Percentiles rank a stretch among this genome's conserved stretches.
These are phyloP conservation scores for Penium margaritaceum DNA, from an alignment of 139 green algal species.

Conservation along the genomic window DNA sequence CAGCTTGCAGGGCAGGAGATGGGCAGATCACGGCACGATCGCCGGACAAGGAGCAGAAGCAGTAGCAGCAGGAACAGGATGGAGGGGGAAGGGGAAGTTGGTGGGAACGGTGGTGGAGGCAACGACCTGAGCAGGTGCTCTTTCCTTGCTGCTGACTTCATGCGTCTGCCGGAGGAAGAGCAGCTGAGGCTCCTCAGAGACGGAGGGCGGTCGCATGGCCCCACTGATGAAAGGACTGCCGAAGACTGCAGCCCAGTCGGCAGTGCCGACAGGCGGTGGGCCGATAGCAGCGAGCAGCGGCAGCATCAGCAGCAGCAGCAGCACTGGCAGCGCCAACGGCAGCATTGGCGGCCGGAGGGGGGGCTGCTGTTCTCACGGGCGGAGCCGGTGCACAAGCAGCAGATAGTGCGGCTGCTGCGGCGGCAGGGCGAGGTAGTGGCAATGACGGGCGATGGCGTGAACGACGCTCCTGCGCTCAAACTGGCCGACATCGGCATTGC, in stretches of 20 bases:
- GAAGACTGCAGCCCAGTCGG: too few species aligned
- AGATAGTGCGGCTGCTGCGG: slow-evolving; percentile 79
- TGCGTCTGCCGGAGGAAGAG: slow-evolving; percentile 23
- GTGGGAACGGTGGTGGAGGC: not conserved
- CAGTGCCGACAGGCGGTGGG: not conserved
- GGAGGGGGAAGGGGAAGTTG: not conserved
- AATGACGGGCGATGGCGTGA: slow-evolving; percentile 98
- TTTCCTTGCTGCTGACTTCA: slow-evolving; percentile 38
- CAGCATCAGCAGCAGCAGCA: not conserved
- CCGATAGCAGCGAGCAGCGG: not conserved
- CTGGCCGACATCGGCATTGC: slow-evolving; percentile 95
- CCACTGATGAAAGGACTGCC: too few species aligned
- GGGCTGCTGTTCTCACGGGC: slow-evolving; percentile 85
- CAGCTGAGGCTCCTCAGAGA: slow-evolving; percentile 44
- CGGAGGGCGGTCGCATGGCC: too few species aligned
- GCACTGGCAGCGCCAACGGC: not conserved
- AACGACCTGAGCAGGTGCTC: not conserved
- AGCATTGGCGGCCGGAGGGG: too few species aligned
- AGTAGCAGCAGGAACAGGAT: too few species aligned
- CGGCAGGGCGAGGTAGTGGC: slow-evolving; percentile 72
- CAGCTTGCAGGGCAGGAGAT: too few species aligned
- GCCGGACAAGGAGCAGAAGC: too few species aligned
- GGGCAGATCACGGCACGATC: too few species aligned
- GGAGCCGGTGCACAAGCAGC: slow-evolving; percentile 84
- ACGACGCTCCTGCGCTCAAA: slow-evolving; percentile 98